phyloP scores from a whole-genome alignment of 805 yeast genomes.

The Hanseniaspora hatyaiensis region DNA sequence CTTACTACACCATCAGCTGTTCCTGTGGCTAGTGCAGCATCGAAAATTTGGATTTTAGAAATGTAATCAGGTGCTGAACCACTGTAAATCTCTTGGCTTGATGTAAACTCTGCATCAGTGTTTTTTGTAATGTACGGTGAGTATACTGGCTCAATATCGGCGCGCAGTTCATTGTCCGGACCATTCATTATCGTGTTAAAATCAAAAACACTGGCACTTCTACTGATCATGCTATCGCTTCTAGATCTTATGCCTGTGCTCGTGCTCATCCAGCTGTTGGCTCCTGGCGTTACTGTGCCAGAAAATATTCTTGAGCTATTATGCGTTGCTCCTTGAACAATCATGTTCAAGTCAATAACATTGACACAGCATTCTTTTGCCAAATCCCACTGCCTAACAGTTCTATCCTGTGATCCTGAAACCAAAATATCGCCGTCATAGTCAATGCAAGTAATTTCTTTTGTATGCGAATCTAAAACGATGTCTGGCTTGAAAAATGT shows the following conservation, averaged over 20 bases:
- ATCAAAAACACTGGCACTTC: constrained; percentile 15
- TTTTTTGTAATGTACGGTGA: neutral
- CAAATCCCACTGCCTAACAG: constrained; percentile 68
- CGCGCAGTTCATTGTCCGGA: neutral
- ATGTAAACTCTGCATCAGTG: neutral
- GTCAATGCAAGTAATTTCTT: constrained; percentile 51
- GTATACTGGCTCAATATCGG: constrained; percentile 1
- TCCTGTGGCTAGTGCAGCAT: constrained; percentile 70
- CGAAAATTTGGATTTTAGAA: constrained; percentile 59
- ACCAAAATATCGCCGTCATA: constrained; percentile 44
- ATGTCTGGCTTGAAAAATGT: constrained; percentile 19
- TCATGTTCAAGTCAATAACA: constrained; percentile 49
- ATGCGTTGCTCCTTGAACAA: constrained; percentile 16
- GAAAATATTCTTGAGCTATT: neutral
- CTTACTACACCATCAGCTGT: constrained; percentile 65
- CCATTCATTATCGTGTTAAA: constrained; percentile 14
- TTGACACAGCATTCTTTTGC: constrained; percentile 54
- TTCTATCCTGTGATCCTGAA: constrained; percentile 59
- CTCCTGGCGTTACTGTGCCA: constrained; percentile 5
- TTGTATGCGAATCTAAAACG: constrained; percentile 52
- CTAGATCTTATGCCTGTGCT: constrained; percentile 15
- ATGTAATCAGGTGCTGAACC: constrained; percentile 33
- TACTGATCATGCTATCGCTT: constrained; percentile 14
- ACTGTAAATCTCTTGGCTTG: neutral
- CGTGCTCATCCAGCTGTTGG: neutral